Evolutionary conservation across 2,329 filamentous ascomycete species (phyloP).

Genomic region (Colletotrichum sp.): DNA sequence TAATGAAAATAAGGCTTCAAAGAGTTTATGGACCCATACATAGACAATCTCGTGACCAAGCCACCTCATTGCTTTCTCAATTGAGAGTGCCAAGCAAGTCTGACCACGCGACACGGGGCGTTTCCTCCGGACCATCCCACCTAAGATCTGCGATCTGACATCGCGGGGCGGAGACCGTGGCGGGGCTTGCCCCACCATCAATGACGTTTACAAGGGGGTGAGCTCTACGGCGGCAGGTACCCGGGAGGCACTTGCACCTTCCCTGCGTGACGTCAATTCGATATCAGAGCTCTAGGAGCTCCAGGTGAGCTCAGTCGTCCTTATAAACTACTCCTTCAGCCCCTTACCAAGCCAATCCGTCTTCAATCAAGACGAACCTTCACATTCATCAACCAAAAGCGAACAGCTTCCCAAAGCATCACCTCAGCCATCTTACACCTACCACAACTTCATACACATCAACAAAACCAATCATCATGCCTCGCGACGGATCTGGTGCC

Average conservation of each 20-base stretch:
- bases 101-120: not conserved
- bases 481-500: slow-evolving; percentile 54
- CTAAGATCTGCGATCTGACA: slow-evolving; percentile 6
- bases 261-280: slow-evolving; percentile 3
- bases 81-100: not conserved
- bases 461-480: slow-evolving; percentile 42
- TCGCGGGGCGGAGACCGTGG: not conserved
- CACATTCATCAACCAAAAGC: not conserved
- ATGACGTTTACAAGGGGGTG: not conserved
- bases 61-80: not conserved
- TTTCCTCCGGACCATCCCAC: not conserved
- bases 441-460: not conserved
- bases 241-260: not conserved
- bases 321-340: too few species aligned
- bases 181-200: not conserved
- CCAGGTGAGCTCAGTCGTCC: rapidly evolving
- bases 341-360: too few species aligned
- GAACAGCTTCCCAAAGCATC: not conserved
- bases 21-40: not conserved
- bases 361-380: not conserved
- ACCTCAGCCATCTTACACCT: not conserved
- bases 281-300: not conserved
- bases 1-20: not conserved
- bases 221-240: not conserved
- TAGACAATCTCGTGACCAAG: not conserved